These are phyloP conservation scores for Colletotrichum sp. DNA, from an alignment of 2,329 filamentous ascomycete genomes.

Conservation along the genomic window DNA sequence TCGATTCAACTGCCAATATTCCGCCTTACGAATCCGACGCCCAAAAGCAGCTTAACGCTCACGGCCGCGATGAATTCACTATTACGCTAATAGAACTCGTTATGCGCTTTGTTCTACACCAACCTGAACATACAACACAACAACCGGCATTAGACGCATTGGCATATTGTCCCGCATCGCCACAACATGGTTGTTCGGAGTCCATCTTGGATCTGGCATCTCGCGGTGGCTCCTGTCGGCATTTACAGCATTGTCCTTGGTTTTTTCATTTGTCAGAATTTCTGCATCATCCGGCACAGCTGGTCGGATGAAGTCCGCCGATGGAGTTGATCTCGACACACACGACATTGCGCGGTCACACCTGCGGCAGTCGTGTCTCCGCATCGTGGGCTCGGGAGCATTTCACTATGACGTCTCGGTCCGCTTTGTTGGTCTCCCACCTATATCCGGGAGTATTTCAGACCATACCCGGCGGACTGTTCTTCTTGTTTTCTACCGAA, in stretches of 20 bases:
- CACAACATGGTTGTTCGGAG: slow-evolving; percentile 27
- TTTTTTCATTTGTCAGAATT: slow-evolving; percentile 22
- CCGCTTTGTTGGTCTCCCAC: not conserved
- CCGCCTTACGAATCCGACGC: slow-evolving; percentile 5
- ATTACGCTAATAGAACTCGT: slow-evolving; percentile 21
- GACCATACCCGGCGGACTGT: slow-evolving; percentile 4
- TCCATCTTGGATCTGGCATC: slow-evolving; percentile 30
- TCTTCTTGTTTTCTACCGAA: not conserved
- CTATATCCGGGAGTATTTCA: slow-evolving; percentile 12
- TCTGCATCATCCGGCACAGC: slow-evolving; percentile 10
- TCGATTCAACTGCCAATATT: slow-evolving; percentile 20
- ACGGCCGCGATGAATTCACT: slow-evolving; percentile 15
- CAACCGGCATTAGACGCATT: slow-evolving; percentile 30
- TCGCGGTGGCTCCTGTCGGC: slow-evolving; percentile 21
- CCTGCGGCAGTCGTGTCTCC: not conserved
- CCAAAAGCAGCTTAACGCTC: slow-evolving; percentile 17
- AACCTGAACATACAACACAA: slow-evolving; percentile 15
- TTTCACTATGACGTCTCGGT: slow-evolving; percentile 18
- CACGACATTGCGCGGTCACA: not conserved
- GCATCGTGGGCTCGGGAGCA: slow-evolving; percentile 12
- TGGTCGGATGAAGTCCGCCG: slow-evolving; percentile 6
- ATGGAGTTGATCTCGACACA: slow-evolving; percentile 1
- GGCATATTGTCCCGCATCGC: slow-evolving; percentile 28
- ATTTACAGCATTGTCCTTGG: slow-evolving; percentile 22
- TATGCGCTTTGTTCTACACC: slow-evolving; percentile 18